Evolutionary conservation across 306 rosid species (phyloP), one percentile per base, ranked within the genome.

Genomic region (Glycyrrhiza uralensis): DNA sequence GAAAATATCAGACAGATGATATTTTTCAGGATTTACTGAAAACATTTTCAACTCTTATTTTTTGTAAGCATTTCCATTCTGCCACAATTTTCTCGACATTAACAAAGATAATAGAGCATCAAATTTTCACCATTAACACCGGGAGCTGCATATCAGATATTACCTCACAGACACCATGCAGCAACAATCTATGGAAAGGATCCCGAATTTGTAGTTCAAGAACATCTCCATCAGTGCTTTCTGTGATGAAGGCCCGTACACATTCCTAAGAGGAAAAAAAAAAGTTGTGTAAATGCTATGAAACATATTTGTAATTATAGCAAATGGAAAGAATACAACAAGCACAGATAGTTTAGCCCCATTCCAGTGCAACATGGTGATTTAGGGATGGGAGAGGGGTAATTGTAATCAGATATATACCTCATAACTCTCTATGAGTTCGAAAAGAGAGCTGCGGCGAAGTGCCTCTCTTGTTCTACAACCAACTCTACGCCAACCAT

Each of bases 141-240:
- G 35, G 28, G 14, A 45, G 38, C 29, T 6, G 62, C 39, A 29
- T 36, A 74, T 41, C 30, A 42, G 50, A 74, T 61, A 57, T 81
- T 81, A 94, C 98, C 97, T 94, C 99, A 59, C 97, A 94, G 39
- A 94, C 92, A 13, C 99, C 99, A 76, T 94, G 99, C 55, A 94
- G 85, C 77, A 91, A 77, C 75, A 94, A 69, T 74, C 99, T 71
- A 66, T 87, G 97, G 44, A 91, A 89, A 55, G 99, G 99, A 56
- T 91, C 96, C 74, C 82, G 88, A 63, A 91, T 76, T 39, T 45
- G 89, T 3, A 94, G 84, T 54, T 70, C 74, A 13, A 94, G 91
- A 70, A 59, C 75, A 51, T 83, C 87, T 54, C 72, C 83, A 4
- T 79, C 90, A n/a, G 74, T 26, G 70, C 80, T 22, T 14, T 80